These are phyloP conservation scores for Entomortierella parvispora DNA, from an alignment of 192 early-diverging fungal species.

Conservation along the genomic window DNA sequence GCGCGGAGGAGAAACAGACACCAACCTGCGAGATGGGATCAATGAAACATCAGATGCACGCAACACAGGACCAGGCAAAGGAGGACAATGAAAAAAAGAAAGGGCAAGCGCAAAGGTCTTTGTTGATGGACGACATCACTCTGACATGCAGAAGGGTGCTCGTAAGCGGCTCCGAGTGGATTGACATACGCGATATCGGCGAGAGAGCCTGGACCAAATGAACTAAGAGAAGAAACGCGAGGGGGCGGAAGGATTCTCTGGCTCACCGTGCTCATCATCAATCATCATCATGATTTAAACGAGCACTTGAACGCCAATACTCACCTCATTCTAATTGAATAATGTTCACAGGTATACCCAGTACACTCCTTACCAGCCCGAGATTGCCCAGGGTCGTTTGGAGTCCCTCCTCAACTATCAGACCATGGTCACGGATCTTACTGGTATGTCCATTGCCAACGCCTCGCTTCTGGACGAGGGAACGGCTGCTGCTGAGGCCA, in stretches of 20 bases:
- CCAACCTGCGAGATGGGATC: not conserved
- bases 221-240: no score
- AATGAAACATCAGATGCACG: no score
- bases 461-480: conserved; percentile 99
- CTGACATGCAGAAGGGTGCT: no score
- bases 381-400: conserved; percentile 98
- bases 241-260: no score
- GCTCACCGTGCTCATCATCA: no score
- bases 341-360: conserved; percentile 52
- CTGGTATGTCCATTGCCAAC: conserved; percentile 96
- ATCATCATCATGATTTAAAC: not conserved
- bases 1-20: not conserved
- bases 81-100: no score
- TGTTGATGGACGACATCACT: no score
- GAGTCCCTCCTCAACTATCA: conserved; percentile 98
- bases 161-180: no score
- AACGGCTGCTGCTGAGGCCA: conserved; percentile 97
- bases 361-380: conserved; percentile 99
- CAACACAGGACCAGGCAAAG: no score
- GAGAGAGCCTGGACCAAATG: no score
- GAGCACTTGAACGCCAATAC: not conserved
- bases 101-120: no score
- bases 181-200: no score
- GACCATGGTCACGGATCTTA: conserved; percentile 95
- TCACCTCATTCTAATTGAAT: conserved; percentile 7